A percentile compares a stretch with the other conserved stretches of the same genome.
phyloP scores from a whole-genome alignment of 495 filamentous ascomycete species.

The Podospora fimiseda region DNA sequence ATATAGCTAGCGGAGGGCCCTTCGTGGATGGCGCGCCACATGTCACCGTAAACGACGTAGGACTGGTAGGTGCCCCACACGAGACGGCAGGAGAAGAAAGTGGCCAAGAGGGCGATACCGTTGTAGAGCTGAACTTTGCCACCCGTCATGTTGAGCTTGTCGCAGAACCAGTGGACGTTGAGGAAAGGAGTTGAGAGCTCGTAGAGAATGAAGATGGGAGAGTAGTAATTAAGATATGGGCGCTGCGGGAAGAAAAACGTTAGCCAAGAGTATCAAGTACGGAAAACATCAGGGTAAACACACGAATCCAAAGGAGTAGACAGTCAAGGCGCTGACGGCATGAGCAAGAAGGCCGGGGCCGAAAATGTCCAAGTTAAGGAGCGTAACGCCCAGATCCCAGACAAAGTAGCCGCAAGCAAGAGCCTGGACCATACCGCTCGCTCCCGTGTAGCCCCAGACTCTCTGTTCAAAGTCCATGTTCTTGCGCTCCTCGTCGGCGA shows the following conservation, averaged over 20 bases:
- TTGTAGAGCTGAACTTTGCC: constrained; percentile 76
- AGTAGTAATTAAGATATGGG: constrained; percentile 93
- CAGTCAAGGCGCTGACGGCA: constrained; percentile 73
- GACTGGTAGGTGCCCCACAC: constrained; percentile 88
- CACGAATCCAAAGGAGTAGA: constrained; percentile 91
- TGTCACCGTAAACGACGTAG: constrained; percentile 66
- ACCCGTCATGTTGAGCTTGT: constrained; percentile 93
- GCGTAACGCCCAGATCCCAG: constrained; percentile 79
- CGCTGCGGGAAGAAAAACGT: constrained; percentile 52
- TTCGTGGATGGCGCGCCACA: constrained; percentile 57
- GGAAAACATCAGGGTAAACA: constrained; percentile 33
- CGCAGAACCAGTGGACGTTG: constrained; percentile 99
- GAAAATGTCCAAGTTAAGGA: constrained; percentile 68
- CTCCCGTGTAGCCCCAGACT: constrained; percentile 86
- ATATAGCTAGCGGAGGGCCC: constrained; percentile 28
- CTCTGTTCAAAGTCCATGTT: constrained; percentile 66
- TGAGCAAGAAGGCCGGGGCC: constrained; percentile 86
- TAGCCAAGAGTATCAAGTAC: background rate
- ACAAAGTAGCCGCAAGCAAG: constrained; percentile 92
- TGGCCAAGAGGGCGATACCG: constrained; percentile 62
- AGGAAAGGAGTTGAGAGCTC: constrained; percentile 92
- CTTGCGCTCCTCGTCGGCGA: constrained; percentile 65
- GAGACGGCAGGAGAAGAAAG: constrained; percentile 85
- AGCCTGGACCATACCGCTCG: constrained; percentile 72
- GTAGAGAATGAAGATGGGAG: constrained; percentile 87